These are phyloP conservation scores for Phaeosphaeria sp. DNA, from an alignment of 2,329 filamentous ascomycete species.

Conservation along the genomic window DNA sequence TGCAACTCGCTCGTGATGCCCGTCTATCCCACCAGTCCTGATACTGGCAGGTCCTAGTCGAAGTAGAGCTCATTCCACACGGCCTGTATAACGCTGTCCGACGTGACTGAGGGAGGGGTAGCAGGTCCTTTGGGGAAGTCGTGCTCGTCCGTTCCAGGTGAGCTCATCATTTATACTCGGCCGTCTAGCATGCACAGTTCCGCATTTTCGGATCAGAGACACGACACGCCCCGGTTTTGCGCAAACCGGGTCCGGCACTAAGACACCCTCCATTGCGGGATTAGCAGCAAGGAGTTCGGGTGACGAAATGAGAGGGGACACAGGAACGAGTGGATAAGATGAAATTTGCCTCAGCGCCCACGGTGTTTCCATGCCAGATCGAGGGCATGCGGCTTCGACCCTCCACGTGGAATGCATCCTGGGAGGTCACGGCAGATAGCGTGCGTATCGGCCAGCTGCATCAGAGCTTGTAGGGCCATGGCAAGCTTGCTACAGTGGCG, in stretches of 20 bases:
- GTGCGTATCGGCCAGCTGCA: constrained; percentile 21
- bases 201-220: constrained; percentile 9
- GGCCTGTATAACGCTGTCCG: constrained; percentile 24
- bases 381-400: constrained; percentile 16
- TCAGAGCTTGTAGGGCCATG: constrained; percentile 8
- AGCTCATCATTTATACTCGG: constrained; percentile 23
- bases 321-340: constrained; percentile 30
- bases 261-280: constrained; percentile 16
- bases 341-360: constrained; percentile 20
- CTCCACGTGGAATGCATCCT: constrained; percentile 40
- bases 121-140: constrained; percentile 12
- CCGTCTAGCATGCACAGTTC: constrained; percentile 2
- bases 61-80: constrained; percentile 9
- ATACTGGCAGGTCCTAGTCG: constrained; percentile 11
- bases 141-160: constrained; percentile 16
- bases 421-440: constrained; percentile 30
- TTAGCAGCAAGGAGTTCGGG: constrained; percentile 26
- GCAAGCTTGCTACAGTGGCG: background rate
- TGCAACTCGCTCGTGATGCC: constrained; percentile 4
- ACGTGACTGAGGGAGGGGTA: constrained; percentile 13
- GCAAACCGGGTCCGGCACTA: constrained; percentile 13
- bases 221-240: constrained; percentile 7
- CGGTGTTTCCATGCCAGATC: constrained; percentile 21
- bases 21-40: constrained; percentile 18
- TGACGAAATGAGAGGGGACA: constrained; percentile 32